Conservation (phyloP, 331 rosid genomes). For the Malus hybrid region DNA sequence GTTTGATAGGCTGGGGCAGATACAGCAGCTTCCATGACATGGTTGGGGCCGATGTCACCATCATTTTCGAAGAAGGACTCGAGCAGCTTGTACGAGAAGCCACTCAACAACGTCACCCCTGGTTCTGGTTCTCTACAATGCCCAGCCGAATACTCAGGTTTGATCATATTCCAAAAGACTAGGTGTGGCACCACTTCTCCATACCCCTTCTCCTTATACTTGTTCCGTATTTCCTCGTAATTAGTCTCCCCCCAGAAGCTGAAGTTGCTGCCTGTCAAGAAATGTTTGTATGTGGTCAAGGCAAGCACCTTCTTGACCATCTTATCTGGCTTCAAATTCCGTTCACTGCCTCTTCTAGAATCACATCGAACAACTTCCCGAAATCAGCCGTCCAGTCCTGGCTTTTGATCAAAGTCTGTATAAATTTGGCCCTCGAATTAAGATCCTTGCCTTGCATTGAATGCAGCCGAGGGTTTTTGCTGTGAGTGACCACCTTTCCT, state of each 20-base stretch:
- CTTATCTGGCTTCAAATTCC: not conserved
- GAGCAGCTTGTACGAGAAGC: constrained; percentile 50
- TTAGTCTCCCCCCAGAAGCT: too few relatives aligned
- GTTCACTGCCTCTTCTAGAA: constrained; percentile 10
- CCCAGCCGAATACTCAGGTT: constrained; percentile 29
- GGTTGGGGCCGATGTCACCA: constrained; percentile 24
- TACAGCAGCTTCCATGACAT: constrained; percentile 40
- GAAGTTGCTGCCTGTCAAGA: too few relatives aligned
- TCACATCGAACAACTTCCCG: too few relatives aligned
- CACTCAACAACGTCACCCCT: constrained; percentile 55
- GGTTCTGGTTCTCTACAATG: constrained; percentile 33
- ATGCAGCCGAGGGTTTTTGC: too few relatives aligned
- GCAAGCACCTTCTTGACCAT: not conserved
- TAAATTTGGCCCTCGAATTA: too few relatives aligned
- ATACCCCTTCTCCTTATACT: constrained; percentile 41
- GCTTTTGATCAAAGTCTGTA: too few relatives aligned
- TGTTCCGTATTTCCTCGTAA: constrained; percentile 42
- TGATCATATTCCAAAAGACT: constrained; percentile 4
- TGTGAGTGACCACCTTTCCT: too few relatives aligned
- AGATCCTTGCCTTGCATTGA: too few relatives aligned
- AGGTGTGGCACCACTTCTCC: constrained; percentile 49
- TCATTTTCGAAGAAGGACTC: constrained; percentile 34
- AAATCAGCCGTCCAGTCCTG: too few relatives aligned
- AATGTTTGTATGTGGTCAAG: not conserved
- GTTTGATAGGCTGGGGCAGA: constrained; percentile 41